A percentile compares a stretch with the other conserved stretches of the same genome.
Conservation (phyloP, 2,329 filamentous ascomycete genomes). For the Lachnellula cervina region DNA sequence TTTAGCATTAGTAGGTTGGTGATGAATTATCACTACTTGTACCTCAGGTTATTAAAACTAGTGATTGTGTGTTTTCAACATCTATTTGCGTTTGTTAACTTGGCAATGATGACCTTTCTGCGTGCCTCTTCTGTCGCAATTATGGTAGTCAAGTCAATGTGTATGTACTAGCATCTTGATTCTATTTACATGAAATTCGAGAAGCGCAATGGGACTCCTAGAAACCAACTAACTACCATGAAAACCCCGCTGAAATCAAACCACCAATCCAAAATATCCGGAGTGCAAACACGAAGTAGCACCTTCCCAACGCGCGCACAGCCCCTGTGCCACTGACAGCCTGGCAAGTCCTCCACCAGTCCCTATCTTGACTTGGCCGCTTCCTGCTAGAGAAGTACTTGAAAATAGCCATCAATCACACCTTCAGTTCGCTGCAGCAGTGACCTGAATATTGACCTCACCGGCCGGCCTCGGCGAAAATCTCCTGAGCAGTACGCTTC, state of each 20-base stretch:
- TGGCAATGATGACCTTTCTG: no score
- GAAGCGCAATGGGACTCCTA: not conserved
- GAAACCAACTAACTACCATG: not conserved
- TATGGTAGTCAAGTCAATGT: not conserved
- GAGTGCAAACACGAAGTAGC: not conserved
- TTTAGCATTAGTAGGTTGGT: no score
- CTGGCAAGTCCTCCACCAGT: no score
- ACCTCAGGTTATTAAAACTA: no score
- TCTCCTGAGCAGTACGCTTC: slow-evolving; percentile 72
- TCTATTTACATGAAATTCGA: slow-evolving; percentile 3
- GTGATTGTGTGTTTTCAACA: no score
- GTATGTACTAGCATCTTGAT: not conserved
- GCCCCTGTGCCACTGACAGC: no score
- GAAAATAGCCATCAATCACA: not conserved
- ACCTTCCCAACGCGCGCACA: no score
- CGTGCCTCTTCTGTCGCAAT: no score
- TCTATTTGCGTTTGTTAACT: no score
- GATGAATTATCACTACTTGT: no score
- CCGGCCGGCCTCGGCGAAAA: slow-evolving; percentile 38
- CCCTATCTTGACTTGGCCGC: not conserved
- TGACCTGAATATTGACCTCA: slow-evolving; percentile 19
- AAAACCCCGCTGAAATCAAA: slow-evolving; percentile 10
- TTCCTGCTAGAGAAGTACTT: not conserved
- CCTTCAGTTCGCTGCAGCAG: slow-evolving; percentile 23
- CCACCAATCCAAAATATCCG: not conserved